Conservation (phyloP, 2,329 filamentous ascomycete species). For the Arthrocladium fulminans region DNA sequence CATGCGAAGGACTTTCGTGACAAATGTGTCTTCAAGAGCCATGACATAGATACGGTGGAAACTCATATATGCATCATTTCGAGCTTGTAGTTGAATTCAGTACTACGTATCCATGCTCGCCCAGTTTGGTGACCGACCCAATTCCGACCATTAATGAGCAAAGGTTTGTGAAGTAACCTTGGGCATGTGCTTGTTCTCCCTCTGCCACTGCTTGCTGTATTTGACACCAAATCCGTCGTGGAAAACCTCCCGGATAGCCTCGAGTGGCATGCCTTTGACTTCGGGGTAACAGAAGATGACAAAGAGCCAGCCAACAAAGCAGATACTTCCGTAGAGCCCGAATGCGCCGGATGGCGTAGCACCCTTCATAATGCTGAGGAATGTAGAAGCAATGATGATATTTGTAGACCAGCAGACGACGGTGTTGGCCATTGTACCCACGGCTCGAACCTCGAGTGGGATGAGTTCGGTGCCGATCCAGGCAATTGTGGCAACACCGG, state of each 20-base stretch:
- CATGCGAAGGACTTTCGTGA: too few species aligned
- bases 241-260: slow-evolving; percentile 46
- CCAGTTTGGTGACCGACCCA: too few species aligned
- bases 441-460: slow-evolving; percentile 40
- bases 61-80: too few species aligned
- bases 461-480: slow-evolving; percentile 43
- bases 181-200: slow-evolving; percentile 22
- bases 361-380: slow-evolving; percentile 39
- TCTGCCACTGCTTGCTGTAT: slow-evolving; percentile 34
- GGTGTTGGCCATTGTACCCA: slow-evolving; percentile 40
- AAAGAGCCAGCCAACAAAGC: slow-evolving; percentile 39
- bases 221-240: slow-evolving; percentile 40
- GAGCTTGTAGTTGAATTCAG: too few species aligned
- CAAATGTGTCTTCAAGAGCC: too few species aligned
- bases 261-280: slow-evolving; percentile 47
- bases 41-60: too few species aligned
- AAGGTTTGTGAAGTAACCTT: slow-evolving; percentile 5
- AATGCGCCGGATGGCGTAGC: slow-evolving; percentile 49
- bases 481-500: slow-evolving; percentile 39
- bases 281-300: slow-evolving; percentile 47
- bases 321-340: slow-evolving; percentile 46
- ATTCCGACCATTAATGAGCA: too few species aligned
- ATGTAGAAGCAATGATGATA: slow-evolving; percentile 42
- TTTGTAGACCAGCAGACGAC: slow-evolving; percentile 28
- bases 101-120: too few species aligned